Percentiles rank a stretch among this genome's conserved stretches.
Evolutionary conservation across 2,329 filamentous ascomycete genomes (phyloP).

Genomic region (Pseudogymnoascus destructans): DNA sequence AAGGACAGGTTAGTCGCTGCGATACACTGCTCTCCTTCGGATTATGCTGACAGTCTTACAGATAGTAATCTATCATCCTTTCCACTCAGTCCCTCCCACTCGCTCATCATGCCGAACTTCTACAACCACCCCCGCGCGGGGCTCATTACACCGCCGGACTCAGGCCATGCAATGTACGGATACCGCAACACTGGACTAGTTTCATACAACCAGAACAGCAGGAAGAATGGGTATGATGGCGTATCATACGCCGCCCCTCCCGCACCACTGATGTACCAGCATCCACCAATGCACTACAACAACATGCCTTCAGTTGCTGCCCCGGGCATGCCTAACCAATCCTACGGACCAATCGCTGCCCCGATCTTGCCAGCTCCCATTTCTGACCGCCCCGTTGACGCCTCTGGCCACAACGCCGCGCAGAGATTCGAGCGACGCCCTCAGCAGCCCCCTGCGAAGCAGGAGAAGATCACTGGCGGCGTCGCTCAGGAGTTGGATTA

Average conservation of each 20-base stretch:
- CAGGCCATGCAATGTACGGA: conserved; percentile 27
- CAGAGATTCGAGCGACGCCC: conserved; percentile 19
- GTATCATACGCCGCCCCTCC: conserved; percentile 31
- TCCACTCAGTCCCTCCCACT: conserved; percentile 14
- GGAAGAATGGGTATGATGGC: conserved; percentile 23
- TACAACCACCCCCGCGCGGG: conserved; percentile 33
- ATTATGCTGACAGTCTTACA: neutral
- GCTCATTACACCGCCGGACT: conserved; percentile 33
- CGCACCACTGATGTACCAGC: conserved; percentile 14
- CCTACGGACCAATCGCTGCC: conserved; percentile 33
- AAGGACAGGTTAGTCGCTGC: conserved; percentile 11
- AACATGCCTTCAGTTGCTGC: conserved; percentile 25
- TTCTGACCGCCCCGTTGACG: conserved; percentile 27
- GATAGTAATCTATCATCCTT: conserved; percentile 12
- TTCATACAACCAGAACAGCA: conserved; percentile 5
- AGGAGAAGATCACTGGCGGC: conserved; percentile 34
- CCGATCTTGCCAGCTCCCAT: conserved; percentile 30
- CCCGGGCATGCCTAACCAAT: conserved; percentile 25
- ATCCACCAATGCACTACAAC: conserved; percentile 23
- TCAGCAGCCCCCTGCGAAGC: conserved; percentile 29
- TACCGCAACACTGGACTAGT: conserved; percentile 30
- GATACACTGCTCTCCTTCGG: neutral
- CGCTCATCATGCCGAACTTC: conserved; percentile 37
- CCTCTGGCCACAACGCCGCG: conserved; percentile 28
- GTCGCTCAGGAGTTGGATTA: conserved; percentile 65